phyloP scores from a whole-genome alignment of 1,139 yeast species.

The Wickerhamomyces sp. region DNA sequence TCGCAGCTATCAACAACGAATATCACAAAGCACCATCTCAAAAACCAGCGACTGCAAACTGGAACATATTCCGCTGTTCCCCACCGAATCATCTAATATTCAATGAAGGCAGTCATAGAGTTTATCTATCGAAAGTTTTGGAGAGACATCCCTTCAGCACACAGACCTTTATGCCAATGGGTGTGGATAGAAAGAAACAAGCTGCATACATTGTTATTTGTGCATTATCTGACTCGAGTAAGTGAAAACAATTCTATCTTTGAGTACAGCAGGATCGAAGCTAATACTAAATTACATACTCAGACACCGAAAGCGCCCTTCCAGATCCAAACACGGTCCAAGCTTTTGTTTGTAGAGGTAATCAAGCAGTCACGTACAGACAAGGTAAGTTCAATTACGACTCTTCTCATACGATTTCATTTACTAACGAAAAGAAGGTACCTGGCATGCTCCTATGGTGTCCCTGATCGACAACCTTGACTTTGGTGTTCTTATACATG shows the following conservation, averaged over 20 bases:
- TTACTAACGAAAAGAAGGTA: conserved; percentile 21
- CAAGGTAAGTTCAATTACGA: conserved; percentile 35
- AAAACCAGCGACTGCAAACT: conserved; percentile 48
- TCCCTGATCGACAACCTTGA: conserved; percentile 54
- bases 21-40: conserved; percentile 37
- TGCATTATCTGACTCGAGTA: conserved; percentile 45
- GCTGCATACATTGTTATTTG: conserved; percentile 75
- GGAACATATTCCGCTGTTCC: conserved; percentile 80
- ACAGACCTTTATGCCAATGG: conserved; percentile 89
- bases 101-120: conserved; percentile 21
- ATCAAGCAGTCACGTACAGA: conserved; percentile 87
- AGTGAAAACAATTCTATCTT: conserved; percentile 1
- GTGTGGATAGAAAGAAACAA: conserved; percentile 40
- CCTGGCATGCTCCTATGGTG: conserved; percentile 95
- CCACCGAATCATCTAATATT: conserved; percentile 62
- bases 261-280: too few species aligned
- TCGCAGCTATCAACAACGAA: conserved; percentile 59
- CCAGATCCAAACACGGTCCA: conserved; percentile 58
- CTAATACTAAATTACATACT: conserved; percentile 1
- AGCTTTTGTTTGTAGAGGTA: conserved; percentile 75
- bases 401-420: conserved; percentile 21
- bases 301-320: conserved; percentile 29
- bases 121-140: conserved; percentile 60
- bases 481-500: conserved; percentile 82
- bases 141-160: conserved; percentile 92